Evolutionary conservation across 129 eudicot species (phyloP).

Genomic region (Dittrichia graveolens): DNA sequence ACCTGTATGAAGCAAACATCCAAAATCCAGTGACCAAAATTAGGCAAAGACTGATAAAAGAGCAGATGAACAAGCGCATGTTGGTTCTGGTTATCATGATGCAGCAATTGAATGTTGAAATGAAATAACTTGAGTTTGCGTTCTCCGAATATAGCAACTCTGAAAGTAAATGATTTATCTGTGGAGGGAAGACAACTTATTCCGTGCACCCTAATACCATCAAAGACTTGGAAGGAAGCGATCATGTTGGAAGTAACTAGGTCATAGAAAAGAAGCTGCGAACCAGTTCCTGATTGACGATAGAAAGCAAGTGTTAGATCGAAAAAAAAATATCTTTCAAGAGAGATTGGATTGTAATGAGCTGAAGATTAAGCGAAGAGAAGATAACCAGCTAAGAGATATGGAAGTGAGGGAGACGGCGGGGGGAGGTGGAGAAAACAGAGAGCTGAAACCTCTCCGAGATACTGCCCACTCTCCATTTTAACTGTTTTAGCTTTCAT

Average conservation of each 20-base stretch:
- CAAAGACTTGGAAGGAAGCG: conserved; percentile 65
- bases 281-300: conserved; percentile 72
- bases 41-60: conserved; percentile 56
- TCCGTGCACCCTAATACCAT: conserved; percentile 95
- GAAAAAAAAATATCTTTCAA: background rate
- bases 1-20: conserved; percentile 86
- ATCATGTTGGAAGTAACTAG: conserved; percentile 51
- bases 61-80: conserved; percentile 26
- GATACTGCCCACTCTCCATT: conserved; percentile 60
- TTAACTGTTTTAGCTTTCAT: background rate
- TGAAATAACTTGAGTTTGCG: conserved; percentile 62
- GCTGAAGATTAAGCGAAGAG: conserved; percentile 39
- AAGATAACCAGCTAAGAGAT: conserved; percentile 57
- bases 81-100: background rate
- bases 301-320: background rate
- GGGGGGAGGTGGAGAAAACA: conserved; percentile 66
- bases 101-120: conserved; percentile 40
- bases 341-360: background rate
- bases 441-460: conserved; percentile 93
- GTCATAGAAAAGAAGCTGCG: conserved; percentile 71
- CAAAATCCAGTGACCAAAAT: conserved; percentile 77
- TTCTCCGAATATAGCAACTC: conserved; percentile 73
- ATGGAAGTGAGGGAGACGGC: conserved; percentile 52
- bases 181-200: conserved; percentile 35
- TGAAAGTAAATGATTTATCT: conserved; percentile 31